Percentiles rank a stretch among this genome's conserved stretches.
Conservation (phyloP, 176 grass and related monocot genomes). For the Pontederia crassipes region DNA sequence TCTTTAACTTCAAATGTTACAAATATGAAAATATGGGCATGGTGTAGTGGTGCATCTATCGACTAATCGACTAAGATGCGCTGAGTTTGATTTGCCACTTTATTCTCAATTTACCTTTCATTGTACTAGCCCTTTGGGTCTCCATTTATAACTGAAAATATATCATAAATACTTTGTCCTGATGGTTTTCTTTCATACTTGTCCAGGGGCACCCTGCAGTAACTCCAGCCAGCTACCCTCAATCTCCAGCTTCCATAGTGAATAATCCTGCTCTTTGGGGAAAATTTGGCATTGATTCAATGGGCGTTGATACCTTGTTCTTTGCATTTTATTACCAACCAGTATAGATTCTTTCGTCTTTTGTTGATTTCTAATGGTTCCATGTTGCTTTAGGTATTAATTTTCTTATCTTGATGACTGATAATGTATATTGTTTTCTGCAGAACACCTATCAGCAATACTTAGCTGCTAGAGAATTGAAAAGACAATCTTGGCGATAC, state of each 20-base stretch:
- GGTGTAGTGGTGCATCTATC: no score
- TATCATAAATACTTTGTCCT: not conserved
- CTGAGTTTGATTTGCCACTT: no score
- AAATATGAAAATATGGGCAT: not conserved
- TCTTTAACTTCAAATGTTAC: not conserved
- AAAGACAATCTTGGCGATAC: conserved; percentile 96
- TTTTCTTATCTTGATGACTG: not conserved
- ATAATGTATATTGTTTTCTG: not conserved
- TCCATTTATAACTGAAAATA: not conserved
- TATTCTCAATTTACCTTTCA: no score
- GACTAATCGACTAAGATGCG: no score
- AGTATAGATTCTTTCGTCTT: conserved; percentile 24
- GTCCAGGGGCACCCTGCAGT: conserved; percentile 75
- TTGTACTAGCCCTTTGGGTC: no score
- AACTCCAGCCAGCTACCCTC: conserved; percentile 68
- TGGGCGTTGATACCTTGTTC: conserved; percentile 83
- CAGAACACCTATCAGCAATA: conserved; percentile 96
- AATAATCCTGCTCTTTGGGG: conserved; percentile 91
- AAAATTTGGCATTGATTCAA: conserved; percentile 62
- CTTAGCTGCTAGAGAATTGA: conserved; percentile 84
- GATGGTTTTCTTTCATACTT: conserved; percentile 8
- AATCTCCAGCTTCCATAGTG: conserved; percentile 73
- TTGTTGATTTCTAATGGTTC: conserved; percentile 5
- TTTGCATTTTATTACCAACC: conserved; percentile 99
- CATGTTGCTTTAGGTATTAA: not conserved